Evolutionary conservation across 2,329 filamentous ascomycete species (phyloP).

Genomic region (Fusarium sp.): DNA sequence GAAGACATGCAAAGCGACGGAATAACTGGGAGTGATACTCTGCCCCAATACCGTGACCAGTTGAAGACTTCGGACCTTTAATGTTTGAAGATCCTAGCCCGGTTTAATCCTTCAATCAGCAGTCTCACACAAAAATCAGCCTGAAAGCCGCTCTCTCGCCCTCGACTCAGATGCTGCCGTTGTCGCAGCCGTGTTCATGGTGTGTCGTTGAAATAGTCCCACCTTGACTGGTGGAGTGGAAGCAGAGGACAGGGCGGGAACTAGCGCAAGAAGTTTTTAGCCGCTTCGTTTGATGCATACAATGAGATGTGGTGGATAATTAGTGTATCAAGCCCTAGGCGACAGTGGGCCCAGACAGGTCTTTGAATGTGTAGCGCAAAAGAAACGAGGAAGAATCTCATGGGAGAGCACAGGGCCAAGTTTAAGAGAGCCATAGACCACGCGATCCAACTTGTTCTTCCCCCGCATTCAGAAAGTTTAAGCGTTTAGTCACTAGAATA

Average conservation of each 20-base stretch:
- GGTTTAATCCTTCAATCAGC: conserved; percentile 1
- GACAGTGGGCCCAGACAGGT: conserved; percentile 27
- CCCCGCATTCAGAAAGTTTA: conserved; percentile 23
- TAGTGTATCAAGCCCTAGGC: conserved; percentile 15
- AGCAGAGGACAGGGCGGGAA: conserved; percentile 45
- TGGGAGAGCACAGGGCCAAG: conserved; percentile 23
- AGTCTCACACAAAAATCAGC: conserved; percentile 18
- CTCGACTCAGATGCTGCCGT: conserved; percentile 21
- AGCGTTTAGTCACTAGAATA: neutral
- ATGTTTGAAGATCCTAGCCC: neutral
- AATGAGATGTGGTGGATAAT: conserved; percentile 19
- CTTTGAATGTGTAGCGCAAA: conserved; percentile 24
- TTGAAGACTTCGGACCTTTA: neutral
- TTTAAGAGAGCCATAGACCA: conserved; percentile 16
- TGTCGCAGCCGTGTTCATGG: conserved; percentile 43
- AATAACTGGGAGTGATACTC: neutral
- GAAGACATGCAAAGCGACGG: conserved; percentile 4
- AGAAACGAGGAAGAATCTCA: conserved; percentile 10
- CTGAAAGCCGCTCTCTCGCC: neutral
- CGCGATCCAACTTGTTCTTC: conserved; percentile 4
- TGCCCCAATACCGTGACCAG: neutral
- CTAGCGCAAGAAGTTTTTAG: conserved; percentile 47
- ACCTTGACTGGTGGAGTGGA: conserved; percentile 35
- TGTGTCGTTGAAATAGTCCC: conserved; percentile 48
- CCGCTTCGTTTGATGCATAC: conserved; percentile 50